phyloP scores from a whole-genome alignment of 176 grass and related monocot genomes.

The Rhynchospora breviuscula region DNA sequence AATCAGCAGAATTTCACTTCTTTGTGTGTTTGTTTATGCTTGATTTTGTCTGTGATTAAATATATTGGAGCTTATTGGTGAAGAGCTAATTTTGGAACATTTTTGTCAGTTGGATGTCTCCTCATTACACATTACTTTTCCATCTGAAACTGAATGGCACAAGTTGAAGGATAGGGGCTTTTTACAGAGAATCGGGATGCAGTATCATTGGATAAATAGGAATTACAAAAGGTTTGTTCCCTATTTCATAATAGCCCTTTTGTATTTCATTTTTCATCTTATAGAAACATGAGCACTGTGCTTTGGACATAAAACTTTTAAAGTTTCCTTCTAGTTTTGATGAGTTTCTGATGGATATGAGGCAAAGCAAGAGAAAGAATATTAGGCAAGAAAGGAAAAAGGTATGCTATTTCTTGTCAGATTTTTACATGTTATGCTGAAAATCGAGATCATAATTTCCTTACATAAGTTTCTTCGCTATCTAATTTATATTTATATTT shows the following conservation, averaged over 20 bases:
- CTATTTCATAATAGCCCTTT: neutral
- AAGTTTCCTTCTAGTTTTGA: slow-evolving; percentile 58
- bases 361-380: slow-evolving; percentile 80
- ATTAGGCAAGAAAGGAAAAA: slow-evolving; percentile 94
- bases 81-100: neutral
- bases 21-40: neutral
- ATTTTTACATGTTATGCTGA: neutral
- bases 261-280: neutral
- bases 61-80: neutral
- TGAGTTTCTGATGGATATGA: slow-evolving; percentile 99
- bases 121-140: slow-evolving; percentile 93
- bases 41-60: neutral
- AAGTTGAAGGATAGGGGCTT: slow-evolving; percentile 70
- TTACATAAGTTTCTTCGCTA: slow-evolving; percentile 10
- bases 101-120: slow-evolving; percentile 66
- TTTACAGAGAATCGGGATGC: slow-evolving; percentile 78
- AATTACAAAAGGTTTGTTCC: slow-evolving; percentile 72
- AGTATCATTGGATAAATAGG: slow-evolving; percentile 95
- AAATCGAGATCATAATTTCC: slow-evolving; percentile 15
- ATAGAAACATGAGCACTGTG: neutral
- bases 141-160: slow-evolving; percentile 77
- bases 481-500: slow-evolving; percentile 6
- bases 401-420: slow-evolving; percentile 31
- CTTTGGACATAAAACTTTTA: slow-evolving; percentile 16
- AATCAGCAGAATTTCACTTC: neutral